Conservation (phyloP, 2,329 filamentous ascomycete genomes). For the Fusarium scirpi region DNA sequence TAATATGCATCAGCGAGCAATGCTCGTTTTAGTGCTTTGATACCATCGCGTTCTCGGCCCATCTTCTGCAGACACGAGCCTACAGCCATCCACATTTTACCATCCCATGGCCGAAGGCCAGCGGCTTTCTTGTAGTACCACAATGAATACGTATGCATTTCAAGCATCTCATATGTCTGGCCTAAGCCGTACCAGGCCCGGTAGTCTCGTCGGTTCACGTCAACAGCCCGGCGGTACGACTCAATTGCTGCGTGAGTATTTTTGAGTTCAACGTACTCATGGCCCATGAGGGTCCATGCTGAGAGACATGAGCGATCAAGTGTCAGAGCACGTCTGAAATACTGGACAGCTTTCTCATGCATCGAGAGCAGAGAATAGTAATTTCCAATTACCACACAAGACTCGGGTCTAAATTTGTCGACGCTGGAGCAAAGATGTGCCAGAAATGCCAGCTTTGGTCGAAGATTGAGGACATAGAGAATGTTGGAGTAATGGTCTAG, state of each 20-base stretch:
- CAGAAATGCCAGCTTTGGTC: slow-evolving; percentile 91
- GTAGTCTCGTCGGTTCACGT: slow-evolving; percentile 96
- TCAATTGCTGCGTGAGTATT: slow-evolving; percentile 99
- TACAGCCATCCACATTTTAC: slow-evolving; percentile 99
- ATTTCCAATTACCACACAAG: slow-evolving; percentile 96
- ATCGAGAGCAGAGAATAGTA: slow-evolving; percentile 95
- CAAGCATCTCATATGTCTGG: slow-evolving; percentile 96
- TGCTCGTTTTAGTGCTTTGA: slow-evolving; percentile 94
- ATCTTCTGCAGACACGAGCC: slow-evolving; percentile 93
- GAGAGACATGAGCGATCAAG: slow-evolving; percentile 91
- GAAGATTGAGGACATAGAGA: slow-evolving; percentile 88
- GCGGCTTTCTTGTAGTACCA: slow-evolving; percentile 99
- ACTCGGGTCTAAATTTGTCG: slow-evolving; percentile 96
- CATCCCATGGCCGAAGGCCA: slow-evolving; percentile 92
- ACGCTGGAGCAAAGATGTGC: slow-evolving; percentile 91
- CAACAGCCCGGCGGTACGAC: slow-evolving; percentile 93
- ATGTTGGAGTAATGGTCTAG: slow-evolving; percentile 98
- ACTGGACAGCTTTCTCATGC: slow-evolving; percentile 98
- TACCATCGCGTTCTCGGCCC: slow-evolving; percentile 86
- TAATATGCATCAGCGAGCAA: slow-evolving; percentile 89
- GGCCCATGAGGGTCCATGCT: slow-evolving; percentile 98
- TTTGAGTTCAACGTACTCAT: slow-evolving; percentile 98
- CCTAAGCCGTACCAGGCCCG: slow-evolving; percentile 98
- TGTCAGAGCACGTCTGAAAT: slow-evolving; percentile 92
- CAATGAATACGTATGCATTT: slow-evolving; percentile 96